Base-by-base conservation (phyloP, 805 yeast genomes). In the Candida anglica region DNA sequence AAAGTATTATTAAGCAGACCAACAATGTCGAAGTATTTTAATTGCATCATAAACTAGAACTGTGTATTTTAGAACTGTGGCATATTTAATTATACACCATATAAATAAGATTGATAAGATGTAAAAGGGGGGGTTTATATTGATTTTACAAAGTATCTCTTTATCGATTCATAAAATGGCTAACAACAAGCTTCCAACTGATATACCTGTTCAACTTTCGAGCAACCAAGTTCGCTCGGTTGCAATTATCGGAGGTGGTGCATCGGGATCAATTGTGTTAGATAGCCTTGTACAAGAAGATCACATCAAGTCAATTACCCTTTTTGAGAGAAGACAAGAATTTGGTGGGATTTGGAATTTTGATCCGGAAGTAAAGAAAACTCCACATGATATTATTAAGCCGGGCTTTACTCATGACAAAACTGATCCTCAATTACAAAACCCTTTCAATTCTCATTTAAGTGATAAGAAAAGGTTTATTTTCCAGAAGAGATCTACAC, bases 241-340 rank as follows among this genome's bases (percentile, higher is more conserved):
- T 6, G 75, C 73, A 14, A 56, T 71, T 19, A 66, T 71, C 20
- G 76, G 77, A 4, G 76, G 71, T n/a, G 77, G 77, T 10, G 74
- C 77, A 5, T 61, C 71, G 3, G 77, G 76, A 5, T 63, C 71
- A 15, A 58, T 71, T 29, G 49, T 62, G 0, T 48, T 69, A 6
- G 74, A 70, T 29, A 28, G 62, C 0, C 42, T 71, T 9, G 42
- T 66, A 3, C 47, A 58, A 32, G 73, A 69, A 37, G 38, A 44
- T 2, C 36, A 34, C 1, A 58, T 66, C 36, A 54, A 47, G 4
- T 47, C 50, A 15, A 57, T 71, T 27, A 56, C 56, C 1, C 42
- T 71, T 1, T 69, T 59, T 42, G 77, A 71, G 40, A 48, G 74
- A 32, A 50, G 73, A 32, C 45, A 43, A 20, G 42, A 40, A 1